These are phyloP conservation scores for Emmonsiellopsis sp. DNA, from an alignment of 2,329 filamentous ascomycete species.

Conservation along the genomic window DNA sequence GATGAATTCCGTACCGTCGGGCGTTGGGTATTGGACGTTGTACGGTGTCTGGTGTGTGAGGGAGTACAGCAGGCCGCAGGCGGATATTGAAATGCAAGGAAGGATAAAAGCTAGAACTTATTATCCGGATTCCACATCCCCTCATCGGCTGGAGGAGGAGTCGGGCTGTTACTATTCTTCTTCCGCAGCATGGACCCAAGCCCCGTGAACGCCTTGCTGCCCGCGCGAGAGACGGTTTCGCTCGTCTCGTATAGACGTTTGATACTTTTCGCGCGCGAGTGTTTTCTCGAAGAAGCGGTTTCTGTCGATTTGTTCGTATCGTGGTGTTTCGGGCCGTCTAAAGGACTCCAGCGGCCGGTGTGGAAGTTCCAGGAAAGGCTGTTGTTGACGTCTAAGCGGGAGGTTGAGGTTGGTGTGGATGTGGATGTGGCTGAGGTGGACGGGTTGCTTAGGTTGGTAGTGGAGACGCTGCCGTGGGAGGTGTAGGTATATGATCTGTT, in stretches of 20 bases:
- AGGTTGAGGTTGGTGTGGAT: background rate
- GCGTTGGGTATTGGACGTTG: too few species aligned
- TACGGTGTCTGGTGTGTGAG: too few species aligned
- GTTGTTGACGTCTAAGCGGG: background rate
- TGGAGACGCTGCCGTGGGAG: conserved; percentile 4
- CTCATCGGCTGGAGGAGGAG: too few species aligned
- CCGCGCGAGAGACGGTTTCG: conserved; percentile 10
- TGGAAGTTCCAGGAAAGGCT: background rate
- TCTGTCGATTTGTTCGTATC: background rate
- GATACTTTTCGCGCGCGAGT: conserved; percentile 10
- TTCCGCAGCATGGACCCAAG: conserved; percentile 12
- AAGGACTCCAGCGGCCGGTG: background rate
- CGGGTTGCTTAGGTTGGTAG: conserved; percentile 3
- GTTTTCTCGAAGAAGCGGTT: background rate
- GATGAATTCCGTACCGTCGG: too few species aligned
- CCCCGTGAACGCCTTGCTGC: conserved; percentile 10
- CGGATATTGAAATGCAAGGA: too few species aligned
- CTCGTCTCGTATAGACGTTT: conserved; percentile 11
- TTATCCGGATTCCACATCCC: too few species aligned
- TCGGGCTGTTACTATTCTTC: background rate
- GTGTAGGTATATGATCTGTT: background rate
- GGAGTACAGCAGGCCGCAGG: too few species aligned
- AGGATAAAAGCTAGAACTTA: too few species aligned
- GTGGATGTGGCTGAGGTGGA: background rate
- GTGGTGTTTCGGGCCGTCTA: too few species aligned